phyloP scores from a whole-genome alignment of 306 rosid genomes.

The Dalbergia oliveri region DNA sequence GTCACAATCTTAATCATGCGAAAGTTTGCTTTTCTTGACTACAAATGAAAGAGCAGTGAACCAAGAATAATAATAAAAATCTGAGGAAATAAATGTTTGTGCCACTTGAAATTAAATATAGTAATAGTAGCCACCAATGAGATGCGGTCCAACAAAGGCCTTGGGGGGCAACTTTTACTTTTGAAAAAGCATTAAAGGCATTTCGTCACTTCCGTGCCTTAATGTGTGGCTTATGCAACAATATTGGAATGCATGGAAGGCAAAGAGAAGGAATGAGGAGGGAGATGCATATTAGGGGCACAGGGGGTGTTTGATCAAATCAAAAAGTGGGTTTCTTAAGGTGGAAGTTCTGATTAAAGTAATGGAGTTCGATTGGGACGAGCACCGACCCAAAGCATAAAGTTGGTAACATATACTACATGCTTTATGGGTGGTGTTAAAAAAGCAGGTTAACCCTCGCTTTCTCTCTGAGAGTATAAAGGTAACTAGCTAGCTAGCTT shows the following conservation, averaged over 20 bases:
- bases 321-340: constrained; percentile 52
- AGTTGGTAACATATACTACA: constrained; percentile 40
- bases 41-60: constrained; percentile 25
- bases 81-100: not conserved
- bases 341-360: constrained; percentile 55
- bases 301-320: constrained; percentile 26
- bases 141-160: constrained; percentile 44
- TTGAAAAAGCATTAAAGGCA: constrained; percentile 52
- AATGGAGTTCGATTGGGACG: constrained; percentile 64
- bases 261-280: not conserved
- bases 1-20: constrained; percentile 46
- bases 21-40: constrained; percentile 26
- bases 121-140: constrained; percentile 23
- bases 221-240: constrained; percentile 39
- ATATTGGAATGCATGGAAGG: constrained; percentile 16
- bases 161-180: constrained; percentile 46
- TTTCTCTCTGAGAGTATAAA: constrained; percentile 46
- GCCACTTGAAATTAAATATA: too few species aligned
- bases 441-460: constrained; percentile 51
- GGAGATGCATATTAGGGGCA: not conserved
- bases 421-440: constrained; percentile 53
- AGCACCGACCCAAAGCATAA: constrained; percentile 58
- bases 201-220: not conserved
- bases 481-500: constrained; percentile 42
- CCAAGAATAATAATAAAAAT: not conserved